Evolutionary conservation across 768 basidiomycete species (phyloP), one percentile per base, ranked within the genome.

Genomic region (Termitomyces sp.): DNA sequence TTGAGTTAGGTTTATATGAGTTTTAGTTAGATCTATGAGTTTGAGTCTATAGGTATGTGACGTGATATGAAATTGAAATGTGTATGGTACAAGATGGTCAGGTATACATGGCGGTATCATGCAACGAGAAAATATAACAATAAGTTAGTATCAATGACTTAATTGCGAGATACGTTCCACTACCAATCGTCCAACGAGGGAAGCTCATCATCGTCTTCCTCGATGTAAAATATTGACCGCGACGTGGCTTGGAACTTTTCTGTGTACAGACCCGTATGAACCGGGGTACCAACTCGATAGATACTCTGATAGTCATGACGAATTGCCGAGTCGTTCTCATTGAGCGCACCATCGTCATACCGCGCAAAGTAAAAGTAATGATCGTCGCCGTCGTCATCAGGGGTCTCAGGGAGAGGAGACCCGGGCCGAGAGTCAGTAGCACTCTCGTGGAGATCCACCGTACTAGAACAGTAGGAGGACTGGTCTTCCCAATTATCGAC

Each of bases 161-260:
- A 10, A 16, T 24, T n/a, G 10, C 4, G 24, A 36, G 34, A 42
- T 20, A 31, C 46, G 20, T 20, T n/a, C 50, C 63, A 60, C 61
- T 74, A 77, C 75, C 76, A 78, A 37, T 72, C 72, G 58, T 78
- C 76, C 37, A 75, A 68, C 13, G 73, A 69, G 58, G 76, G 76
- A 43, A 74, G 72, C 10, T 71, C 73, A 31, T 74, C 75, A 46
- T 76, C 74, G 42, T 73, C 72, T 36, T 70, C 72, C 27, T 71
- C 72, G 26, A 62, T 70, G 62, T 53, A 60, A 42, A 64, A 67
- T 56, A 59, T 67, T 48, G 44, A 61, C 57, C 46, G 68, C 46
- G 59, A 63, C 58, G 49, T 46, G n/a, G 54, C 58, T 32, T 61
- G 56, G 34, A 55, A 29, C 32, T 61, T 58, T 14, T 24, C 29